Base-by-base conservation (phyloP, 495 filamentous ascomycete species). In the Tirmania nivea region DNA sequence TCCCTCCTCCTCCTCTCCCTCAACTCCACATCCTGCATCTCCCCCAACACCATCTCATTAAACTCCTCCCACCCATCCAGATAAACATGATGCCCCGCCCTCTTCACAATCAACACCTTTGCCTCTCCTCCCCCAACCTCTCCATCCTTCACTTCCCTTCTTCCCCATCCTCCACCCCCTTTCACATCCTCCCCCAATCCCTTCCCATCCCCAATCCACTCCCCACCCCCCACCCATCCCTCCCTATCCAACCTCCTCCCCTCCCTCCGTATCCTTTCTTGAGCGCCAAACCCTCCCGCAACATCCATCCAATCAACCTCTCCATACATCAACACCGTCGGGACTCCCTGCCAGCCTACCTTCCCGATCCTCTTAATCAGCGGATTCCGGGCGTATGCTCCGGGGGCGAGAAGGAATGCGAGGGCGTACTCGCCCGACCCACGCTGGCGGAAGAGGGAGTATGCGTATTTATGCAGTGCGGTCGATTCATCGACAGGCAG, bases 221-320 rank as follows among this genome's bases (percentile, higher is more conserved):
- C 84, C 58, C 85, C 78, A 0, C 74, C 73, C 1, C 74, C 81
- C 1, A 72, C 70, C 52, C 74, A 72, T 19, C 67, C 68, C 55
- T 75, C 75, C 56, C 80, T 77, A 56, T 84, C 75, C 56, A 80
- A 77, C 12, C 31, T 11, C 11, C 48, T 11, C 10, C 37, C 34
- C 2, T 50, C 48, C 12, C 31, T 47, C 3, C 62, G 55, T 8
- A 95, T 72, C 69, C 84, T 90, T 67, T 85, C 73, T 60, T 81
- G 76, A 0, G 88, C 79, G 0, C 84, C 86, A 56, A 76, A 80
- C 1, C 90, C 90, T 14, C 89, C 92, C 0, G 76, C 75, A 11
- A 89, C 77, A 60, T 96, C 92, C 90, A 97, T 96, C 90, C 90
- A 97, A 70, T 97, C 90, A 60, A 87, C 77, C 60, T 94, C 86